Evolutionary conservation across 345 rosid species (phyloP).

Genomic region (Moricandia moricandioides): DNA sequence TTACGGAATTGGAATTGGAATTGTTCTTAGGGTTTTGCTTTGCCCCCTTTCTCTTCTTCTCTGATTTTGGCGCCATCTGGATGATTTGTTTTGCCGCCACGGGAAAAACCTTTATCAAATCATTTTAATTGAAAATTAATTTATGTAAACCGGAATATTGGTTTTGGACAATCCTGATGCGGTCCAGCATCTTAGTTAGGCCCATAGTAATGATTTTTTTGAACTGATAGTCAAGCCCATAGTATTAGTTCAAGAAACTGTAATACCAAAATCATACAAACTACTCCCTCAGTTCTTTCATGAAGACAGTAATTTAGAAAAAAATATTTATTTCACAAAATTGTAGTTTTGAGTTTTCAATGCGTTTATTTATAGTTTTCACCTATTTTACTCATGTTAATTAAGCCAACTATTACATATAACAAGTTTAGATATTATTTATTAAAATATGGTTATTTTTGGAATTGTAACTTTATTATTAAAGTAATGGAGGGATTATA

Average conservation of each 20-base stretch:
- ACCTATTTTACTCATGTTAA: too few species aligned
- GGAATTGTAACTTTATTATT: too few species aligned
- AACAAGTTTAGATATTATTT: too few species aligned
- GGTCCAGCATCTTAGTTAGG: background rate
- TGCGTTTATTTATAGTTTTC: too few species aligned
- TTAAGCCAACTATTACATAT: too few species aligned
- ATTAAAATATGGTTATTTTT: too few species aligned
- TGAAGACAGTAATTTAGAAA: too few species aligned
- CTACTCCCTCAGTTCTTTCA: too few species aligned
- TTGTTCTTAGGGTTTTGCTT: background rate
- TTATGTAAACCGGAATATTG: background rate
- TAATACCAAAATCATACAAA: background rate
- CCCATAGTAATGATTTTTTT: background rate
- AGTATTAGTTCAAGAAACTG: background rate
- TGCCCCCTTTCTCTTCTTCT: conserved; percentile 12
- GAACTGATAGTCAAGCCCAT: background rate
- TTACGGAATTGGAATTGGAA: background rate
- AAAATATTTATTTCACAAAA: too few species aligned
- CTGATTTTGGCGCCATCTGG: conserved; percentile 21
- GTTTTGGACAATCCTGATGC: background rate
- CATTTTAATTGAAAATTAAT: background rate
- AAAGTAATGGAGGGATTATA: too few species aligned
- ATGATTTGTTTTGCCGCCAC: background rate
- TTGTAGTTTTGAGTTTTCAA: too few species aligned
- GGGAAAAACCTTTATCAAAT: background rate